These are phyloP conservation scores for Globisporangium sylvaticum DNA, from an alignment of 352 stramenopile species.

Conservation along the genomic window DNA sequence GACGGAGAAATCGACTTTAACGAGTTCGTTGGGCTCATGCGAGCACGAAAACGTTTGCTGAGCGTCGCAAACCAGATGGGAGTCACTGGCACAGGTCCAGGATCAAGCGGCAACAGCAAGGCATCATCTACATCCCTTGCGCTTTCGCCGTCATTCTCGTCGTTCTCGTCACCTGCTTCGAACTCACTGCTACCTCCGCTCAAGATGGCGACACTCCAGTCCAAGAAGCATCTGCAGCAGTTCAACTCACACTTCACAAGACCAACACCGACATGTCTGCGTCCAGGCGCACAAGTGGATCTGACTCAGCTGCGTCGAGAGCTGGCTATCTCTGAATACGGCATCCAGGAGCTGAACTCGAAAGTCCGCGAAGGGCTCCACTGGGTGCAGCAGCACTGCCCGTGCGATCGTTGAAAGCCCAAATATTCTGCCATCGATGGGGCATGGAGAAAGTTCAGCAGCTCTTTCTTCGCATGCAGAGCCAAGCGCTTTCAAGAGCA, in stretches of 20 bases:
- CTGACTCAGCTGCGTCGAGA: slow-evolving; percentile 59
- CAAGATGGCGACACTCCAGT: slow-evolving; percentile 40
- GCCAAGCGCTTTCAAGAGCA: slow-evolving; percentile 57
- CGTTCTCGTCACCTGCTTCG: slow-evolving; percentile 10
- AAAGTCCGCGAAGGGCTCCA: slow-evolving; percentile 79
- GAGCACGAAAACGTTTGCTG: slow-evolving; percentile 69
- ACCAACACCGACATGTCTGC: slow-evolving; percentile 53
- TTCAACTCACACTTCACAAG: slow-evolving; percentile 42
- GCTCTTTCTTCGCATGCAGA: slow-evolving; percentile 66
- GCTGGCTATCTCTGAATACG: slow-evolving; percentile 74
- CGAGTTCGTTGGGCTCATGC: slow-evolving; percentile 80
- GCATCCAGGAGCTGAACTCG: slow-evolving; percentile 66
- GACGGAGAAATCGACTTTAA: slow-evolving; percentile 78
- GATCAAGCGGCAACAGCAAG: slow-evolving; percentile 2
- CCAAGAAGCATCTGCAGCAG: slow-evolving; percentile 45
- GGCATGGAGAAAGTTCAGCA: slow-evolving; percentile 80
- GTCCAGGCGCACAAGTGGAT: slow-evolving; percentile 45
- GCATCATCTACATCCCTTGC: background rate
- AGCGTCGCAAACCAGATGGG: slow-evolving; percentile 68
- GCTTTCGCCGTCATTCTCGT: background rate
- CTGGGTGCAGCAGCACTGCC: slow-evolving; percentile 84
- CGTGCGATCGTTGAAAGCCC: slow-evolving; percentile 72
- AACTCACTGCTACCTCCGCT: slow-evolving; percentile 47
- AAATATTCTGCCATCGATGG: slow-evolving; percentile 85
- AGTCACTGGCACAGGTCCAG: slow-evolving; percentile 30